A percentile compares a stretch with the other conserved stretches of the same genome.
Evolutionary conservation across 805 yeast species (phyloP).

Genomic region (Zygosaccharomyces gambellarensis): DNA sequence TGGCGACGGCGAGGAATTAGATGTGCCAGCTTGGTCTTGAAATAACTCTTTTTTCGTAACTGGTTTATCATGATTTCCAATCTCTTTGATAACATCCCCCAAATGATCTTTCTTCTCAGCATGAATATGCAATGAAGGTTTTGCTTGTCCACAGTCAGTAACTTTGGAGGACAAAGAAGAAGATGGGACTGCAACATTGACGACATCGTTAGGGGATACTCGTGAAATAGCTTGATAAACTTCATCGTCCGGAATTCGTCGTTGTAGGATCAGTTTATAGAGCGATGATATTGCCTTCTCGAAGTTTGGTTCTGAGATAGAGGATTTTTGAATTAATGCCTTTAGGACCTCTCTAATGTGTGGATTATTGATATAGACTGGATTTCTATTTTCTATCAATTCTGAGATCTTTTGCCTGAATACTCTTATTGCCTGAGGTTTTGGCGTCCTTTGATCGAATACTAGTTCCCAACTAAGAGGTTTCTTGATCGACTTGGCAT

Average conservation of each 20-base stretch:
- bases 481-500: constrained; percentile 3
- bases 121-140: constrained; percentile 11
- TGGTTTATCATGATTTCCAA: constrained; percentile 2
- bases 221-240: constrained; percentile 13
- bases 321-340: not conserved
- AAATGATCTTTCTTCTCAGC: constrained; percentile 12
- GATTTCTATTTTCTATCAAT: constrained; percentile 2
- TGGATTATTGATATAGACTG: constrained; percentile 3
- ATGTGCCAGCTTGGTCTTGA: not conserved
- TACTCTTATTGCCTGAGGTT: constrained; percentile 8
- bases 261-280: constrained; percentile 16
- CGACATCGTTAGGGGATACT: constrained; percentile 4
- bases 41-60: not conserved
- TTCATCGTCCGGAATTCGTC: constrained; percentile 14
- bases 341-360: constrained; percentile 5
- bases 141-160: not conserved
- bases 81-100: constrained; percentile 7
- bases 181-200: constrained; percentile 15
- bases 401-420: constrained; percentile 11
- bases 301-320: constrained; percentile 1
- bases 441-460: constrained; percentile 10
- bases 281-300: constrained; percentile 10
- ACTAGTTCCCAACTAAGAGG: constrained; percentile 9
- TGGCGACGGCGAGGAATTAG: not conserved
- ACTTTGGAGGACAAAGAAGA: not conserved